A percentile compares a stretch with the other conserved stretches of the same genome.
These are phyloP conservation scores for Trichoderma sp. DNA, from an alignment of 2,329 filamentous ascomycete genomes.

Conservation along the genomic window DNA sequence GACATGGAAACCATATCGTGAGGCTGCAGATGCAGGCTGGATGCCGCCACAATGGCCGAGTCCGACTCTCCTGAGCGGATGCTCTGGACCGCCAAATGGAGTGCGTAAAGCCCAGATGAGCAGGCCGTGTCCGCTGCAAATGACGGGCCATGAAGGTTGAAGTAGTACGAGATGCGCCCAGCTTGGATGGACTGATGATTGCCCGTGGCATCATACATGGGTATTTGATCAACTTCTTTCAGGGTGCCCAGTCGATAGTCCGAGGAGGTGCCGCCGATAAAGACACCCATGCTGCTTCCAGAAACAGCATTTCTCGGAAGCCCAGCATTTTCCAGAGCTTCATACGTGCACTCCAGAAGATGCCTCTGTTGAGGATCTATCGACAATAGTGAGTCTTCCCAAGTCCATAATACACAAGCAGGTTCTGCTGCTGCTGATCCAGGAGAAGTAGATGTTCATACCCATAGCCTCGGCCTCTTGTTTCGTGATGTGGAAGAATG, in stretches of 20 bases:
- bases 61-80: constrained; percentile 50
- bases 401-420: background rate
- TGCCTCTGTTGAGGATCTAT: constrained; percentile 56
- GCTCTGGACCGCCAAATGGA: constrained; percentile 55
- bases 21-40: constrained; percentile 52
- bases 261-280: constrained; percentile 51
- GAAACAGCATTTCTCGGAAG: constrained; percentile 51
- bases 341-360: constrained; percentile 56
- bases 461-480: constrained; percentile 54
- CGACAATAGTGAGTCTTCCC: background rate
- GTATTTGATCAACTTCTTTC: constrained; percentile 50
- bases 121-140: constrained; percentile 57
- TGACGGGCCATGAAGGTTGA: constrained; percentile 56
- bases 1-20: constrained; percentile 42
- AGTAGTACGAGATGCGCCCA: constrained; percentile 58
- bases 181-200: constrained; percentile 55
- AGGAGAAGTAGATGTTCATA: constrained; percentile 22
- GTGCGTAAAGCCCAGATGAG: constrained; percentile 53
- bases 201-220: constrained; percentile 57
- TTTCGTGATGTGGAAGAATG: constrained; percentile 56
- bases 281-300: constrained; percentile 54
- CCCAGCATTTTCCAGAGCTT: constrained; percentile 57
- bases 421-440: background rate
- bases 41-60: constrained; percentile 51
- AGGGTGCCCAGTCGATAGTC: constrained; percentile 51